A percentile compares a stretch with the other conserved stretches of the same genome.
phyloP scores from a whole-genome alignment of 371 early-diverging fungal genomes.

The Mucor racemosus region DNA sequence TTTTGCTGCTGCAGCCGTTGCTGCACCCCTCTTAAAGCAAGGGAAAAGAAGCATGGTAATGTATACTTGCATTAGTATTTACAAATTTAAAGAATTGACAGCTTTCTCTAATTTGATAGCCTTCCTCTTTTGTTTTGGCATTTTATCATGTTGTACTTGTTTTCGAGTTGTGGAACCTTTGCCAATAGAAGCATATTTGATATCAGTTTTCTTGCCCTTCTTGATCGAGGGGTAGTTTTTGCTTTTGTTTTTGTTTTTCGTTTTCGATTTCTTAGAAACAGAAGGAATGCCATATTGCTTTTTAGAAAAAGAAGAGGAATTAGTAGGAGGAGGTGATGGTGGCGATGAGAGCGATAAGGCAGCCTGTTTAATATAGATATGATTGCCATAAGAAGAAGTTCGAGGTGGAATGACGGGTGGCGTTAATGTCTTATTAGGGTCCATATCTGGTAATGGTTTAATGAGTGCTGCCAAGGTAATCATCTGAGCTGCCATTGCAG shows the following conservation, averaged over 20 bases:
- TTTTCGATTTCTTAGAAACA: not conserved
- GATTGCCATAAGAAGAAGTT: slow-evolving; percentile 8
- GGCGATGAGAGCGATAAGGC: not conserved
- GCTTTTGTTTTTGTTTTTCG: not conserved
- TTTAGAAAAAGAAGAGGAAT: not conserved
- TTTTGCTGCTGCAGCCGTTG: not conserved
- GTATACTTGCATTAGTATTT: not conserved
- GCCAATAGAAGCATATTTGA: slow-evolving; percentile 14
- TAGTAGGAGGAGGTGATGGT: not conserved
- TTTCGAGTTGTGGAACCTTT: slow-evolving; percentile 13
- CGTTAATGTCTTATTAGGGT: not conserved
- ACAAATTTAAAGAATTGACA: slow-evolving; percentile 7
- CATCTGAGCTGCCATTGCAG: slow-evolving; percentile 14
- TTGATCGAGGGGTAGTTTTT: slow-evolving; percentile 14
- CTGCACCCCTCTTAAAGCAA: not conserved
- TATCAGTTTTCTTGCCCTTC: not conserved
- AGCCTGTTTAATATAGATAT: not conserved
- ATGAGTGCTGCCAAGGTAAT: slow-evolving; percentile 5
- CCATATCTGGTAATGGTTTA: slow-evolving; percentile 7
- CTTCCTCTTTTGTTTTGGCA: slow-evolving; percentile 10
- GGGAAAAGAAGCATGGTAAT: not conserved
- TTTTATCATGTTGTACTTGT: slow-evolving; percentile 6
- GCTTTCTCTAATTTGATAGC: not conserved
- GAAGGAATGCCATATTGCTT: not conserved
- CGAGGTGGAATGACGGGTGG: slow-evolving; percentile 15